Base-by-base conservation (phyloP, 2,329 filamentous ascomycete genomes). In the Scedosporium aurantiacum region DNA sequence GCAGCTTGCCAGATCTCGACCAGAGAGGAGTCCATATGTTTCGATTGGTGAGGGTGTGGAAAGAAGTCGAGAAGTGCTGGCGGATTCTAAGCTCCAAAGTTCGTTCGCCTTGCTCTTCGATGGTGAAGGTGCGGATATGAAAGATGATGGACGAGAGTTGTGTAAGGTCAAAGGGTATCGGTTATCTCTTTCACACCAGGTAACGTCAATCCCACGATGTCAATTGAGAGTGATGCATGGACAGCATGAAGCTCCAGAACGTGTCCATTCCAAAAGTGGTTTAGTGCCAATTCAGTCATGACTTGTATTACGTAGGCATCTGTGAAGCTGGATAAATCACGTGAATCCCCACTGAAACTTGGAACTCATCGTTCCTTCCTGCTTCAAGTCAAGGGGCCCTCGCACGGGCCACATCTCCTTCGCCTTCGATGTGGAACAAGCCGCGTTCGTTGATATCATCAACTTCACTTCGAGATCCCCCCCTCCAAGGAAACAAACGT, bases 1-100 rank as follows among this genome's bases (percentile, higher is more conserved):
- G 92, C 90, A 82, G 90, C 89, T 82, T 95, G 88, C 93, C 93
- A 97, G 79, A 96, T 83, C 75, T 94, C 86, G 77, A 88, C 86
- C 75, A 96, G 80, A 81, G 89, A 90, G 71, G 86, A 84, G 83
- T 89, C 87, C 86, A 90, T 89, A 78, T 79, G 80, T 70, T 23
- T 18, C 21, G 60, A 47, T 40, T n/a, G 16, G n/a, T n/a, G 58
- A 45, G 28, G 6, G 23, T 14, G 28, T n/a, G 5, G 45, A 40
- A 6, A 12, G 10, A 14, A 54, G 37, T 23, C 66, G 66, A 58
- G 60, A 63, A 37, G 32, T 10, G 32, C 32, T 10, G 10, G 32
- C 32, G 32, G 32, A 37, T 37, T 12, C 32, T 37, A 14, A 37
- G 32, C 5, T 37, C 32, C 8, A 12, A 14, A 37, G 32, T 10